Conservation (phyloP, 2,329 filamentous ascomycete genomes). For the Penicillium palitans region DNA sequence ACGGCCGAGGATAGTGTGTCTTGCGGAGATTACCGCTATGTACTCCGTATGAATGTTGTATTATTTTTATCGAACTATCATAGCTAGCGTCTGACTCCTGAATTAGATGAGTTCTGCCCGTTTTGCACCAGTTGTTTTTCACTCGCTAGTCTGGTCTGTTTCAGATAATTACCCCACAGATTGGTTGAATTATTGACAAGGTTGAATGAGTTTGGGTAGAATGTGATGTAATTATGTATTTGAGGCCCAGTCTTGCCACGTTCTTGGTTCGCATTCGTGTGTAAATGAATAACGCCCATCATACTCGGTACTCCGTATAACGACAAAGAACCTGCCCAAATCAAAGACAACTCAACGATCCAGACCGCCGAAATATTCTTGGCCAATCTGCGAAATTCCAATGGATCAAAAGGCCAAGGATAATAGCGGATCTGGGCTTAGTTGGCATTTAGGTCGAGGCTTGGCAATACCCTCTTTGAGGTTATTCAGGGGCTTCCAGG, state of each 20-base stretch:
- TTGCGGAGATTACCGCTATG: slow-evolving; percentile 8
- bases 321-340: neutral
- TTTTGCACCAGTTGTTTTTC: neutral
- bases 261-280: neutral
- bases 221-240: neutral
- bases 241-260: neutral
- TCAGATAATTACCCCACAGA: neutral
- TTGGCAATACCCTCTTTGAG: slow-evolving; percentile 21
- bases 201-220: neutral
- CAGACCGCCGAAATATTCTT: slow-evolving; percentile 15
- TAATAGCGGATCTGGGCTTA: slow-evolving; percentile 20
- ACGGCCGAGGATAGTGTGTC: neutral
- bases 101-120: neutral
- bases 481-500: slow-evolving; percentile 19
- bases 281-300: neutral
- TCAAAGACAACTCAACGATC: slow-evolving; percentile 12
- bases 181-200: neutral
- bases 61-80: neutral
- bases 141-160: neutral
- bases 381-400: slow-evolving; percentile 10
- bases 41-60: neutral
- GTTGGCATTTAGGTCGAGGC: slow-evolving; percentile 9
- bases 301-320: neutral
- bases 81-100: neutral
- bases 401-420: slow-evolving; percentile 12